Conservation (phyloP, 306 rosid genomes). For the Inga oerstediana region DNA sequence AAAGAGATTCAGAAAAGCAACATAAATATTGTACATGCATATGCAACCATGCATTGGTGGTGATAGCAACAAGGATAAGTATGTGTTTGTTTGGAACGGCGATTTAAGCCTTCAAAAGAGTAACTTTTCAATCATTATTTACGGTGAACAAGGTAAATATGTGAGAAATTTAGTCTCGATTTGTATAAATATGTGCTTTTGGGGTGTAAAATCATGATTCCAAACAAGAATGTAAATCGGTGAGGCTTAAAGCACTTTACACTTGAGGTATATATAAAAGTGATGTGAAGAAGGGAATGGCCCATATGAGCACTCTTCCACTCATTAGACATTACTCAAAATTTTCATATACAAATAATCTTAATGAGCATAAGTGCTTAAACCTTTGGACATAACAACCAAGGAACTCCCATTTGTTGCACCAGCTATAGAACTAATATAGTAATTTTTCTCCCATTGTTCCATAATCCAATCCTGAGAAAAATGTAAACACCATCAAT, state of each 20-base stretch:
- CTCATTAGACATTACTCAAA: neutral
- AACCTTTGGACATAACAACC: slow-evolving; percentile 98
- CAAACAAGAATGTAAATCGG: neutral
- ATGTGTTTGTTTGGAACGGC: too few species aligned
- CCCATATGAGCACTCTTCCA: neutral
- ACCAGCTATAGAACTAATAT: slow-evolving; percentile 93
- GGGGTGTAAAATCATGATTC: too few species aligned
- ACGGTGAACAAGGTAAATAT: too few species aligned
- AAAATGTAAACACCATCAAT: slow-evolving; percentile 30
- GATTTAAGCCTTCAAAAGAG: too few species aligned
- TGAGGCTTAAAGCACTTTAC: neutral
- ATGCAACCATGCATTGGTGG: neutral
- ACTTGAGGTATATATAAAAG: neutral
- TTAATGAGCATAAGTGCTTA: slow-evolving; percentile 7
- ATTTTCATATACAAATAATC: neutral
- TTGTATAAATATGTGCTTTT: too few species aligned
- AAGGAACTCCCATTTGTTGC: slow-evolving; percentile 87
- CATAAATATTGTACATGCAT: neutral
- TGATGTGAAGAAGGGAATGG: neutral
- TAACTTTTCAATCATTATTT: too few species aligned
- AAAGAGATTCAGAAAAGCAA: neutral
- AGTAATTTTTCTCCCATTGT: slow-evolving; percentile 93
- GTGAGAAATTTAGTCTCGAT: too few species aligned
- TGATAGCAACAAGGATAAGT: neutral
- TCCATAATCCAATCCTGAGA: slow-evolving; percentile 97